Evolutionary conservation across 352 stramenopile genomes (phyloP).

Genomic region (Globisporangium parvum): DNA sequence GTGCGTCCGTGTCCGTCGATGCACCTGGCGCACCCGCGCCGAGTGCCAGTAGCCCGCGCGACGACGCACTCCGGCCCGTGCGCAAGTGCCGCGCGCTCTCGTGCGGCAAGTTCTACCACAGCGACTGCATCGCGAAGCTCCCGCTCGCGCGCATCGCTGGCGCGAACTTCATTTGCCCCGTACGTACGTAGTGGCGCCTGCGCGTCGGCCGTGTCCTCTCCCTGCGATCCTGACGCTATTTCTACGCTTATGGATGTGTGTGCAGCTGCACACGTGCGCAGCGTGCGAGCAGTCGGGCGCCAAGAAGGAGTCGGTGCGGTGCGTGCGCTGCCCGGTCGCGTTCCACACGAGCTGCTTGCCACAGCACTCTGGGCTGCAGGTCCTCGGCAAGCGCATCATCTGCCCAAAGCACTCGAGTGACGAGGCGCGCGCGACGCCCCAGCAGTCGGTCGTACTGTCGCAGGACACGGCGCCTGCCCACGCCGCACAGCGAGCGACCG

Average conservation of each 20-base stretch:
- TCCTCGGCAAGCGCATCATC: slow-evolving; percentile 70
- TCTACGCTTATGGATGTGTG: slow-evolving; percentile 1
- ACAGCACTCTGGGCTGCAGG: slow-evolving; percentile 33
- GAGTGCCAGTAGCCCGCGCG: not conserved
- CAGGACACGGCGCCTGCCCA: no score
- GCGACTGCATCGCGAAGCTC: slow-evolving; percentile 74
- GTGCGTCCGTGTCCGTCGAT: slow-evolving; percentile 21
- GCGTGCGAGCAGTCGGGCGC: slow-evolving; percentile 68
- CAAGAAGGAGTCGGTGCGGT: slow-evolving; percentile 77
- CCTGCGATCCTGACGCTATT: no score
- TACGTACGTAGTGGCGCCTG: no score
- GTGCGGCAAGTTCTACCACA: slow-evolving; percentile 84
- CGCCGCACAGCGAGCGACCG: no score
- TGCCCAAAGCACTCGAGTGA: slow-evolving; percentile 44
- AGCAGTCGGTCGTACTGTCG: no score
- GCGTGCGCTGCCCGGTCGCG: slow-evolving; percentile 69
- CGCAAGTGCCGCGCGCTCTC: slow-evolving; percentile 76
- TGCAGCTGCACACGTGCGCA: slow-evolving; percentile 68
- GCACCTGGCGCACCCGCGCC: not conserved
- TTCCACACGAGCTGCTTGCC: slow-evolving; percentile 80
- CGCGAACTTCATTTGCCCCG: slow-evolving; percentile 79
- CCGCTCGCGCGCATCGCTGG: slow-evolving; percentile 70
- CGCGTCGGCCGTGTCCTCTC: no score
- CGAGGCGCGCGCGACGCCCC: not conserved
- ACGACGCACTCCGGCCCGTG: slow-evolving; percentile 23